Conservation (phyloP, 257 asterid genomes). For the Solanum chiquidenum region DNA sequence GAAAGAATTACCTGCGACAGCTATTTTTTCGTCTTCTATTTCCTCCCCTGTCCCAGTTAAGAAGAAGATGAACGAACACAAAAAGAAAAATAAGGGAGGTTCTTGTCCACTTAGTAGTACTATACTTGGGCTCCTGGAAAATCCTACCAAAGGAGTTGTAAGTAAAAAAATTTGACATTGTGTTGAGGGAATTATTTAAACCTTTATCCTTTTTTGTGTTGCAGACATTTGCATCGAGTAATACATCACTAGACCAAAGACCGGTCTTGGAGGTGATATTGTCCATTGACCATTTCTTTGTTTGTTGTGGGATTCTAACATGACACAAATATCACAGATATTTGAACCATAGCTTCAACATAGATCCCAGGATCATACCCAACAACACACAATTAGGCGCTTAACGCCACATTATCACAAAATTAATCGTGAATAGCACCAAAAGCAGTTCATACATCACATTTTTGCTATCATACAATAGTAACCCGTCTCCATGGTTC, state of each 20-base stretch:
- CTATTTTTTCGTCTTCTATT: neutral
- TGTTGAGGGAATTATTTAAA: neutral
- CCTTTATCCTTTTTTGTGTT: neutral
- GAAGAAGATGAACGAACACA: neutral
- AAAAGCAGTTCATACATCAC: neutral
- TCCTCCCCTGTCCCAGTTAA: neutral
- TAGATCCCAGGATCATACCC: neutral
- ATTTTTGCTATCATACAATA: neutral
- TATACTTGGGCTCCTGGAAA: neutral
- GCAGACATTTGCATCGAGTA: neutral
- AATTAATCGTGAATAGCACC: neutral
- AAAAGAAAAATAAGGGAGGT: neutral
- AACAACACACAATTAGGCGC: neutral
- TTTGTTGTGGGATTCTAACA: neutral
- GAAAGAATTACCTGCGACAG: neutral
- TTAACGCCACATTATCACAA: neutral
- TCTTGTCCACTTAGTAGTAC: neutral
- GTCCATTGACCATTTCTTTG: neutral
- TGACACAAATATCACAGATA: neutral
- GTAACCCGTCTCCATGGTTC: neutral
- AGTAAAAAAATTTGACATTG: neutral
- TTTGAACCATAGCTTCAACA: neutral
- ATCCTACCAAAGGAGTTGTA: neutral
- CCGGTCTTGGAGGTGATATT: neutral
- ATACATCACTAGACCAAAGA: neutral